These are phyloP conservation scores for Dioscorea cayenensis DNA, from an alignment of 116 monocot genomes.

Conservation along the genomic window DNA sequence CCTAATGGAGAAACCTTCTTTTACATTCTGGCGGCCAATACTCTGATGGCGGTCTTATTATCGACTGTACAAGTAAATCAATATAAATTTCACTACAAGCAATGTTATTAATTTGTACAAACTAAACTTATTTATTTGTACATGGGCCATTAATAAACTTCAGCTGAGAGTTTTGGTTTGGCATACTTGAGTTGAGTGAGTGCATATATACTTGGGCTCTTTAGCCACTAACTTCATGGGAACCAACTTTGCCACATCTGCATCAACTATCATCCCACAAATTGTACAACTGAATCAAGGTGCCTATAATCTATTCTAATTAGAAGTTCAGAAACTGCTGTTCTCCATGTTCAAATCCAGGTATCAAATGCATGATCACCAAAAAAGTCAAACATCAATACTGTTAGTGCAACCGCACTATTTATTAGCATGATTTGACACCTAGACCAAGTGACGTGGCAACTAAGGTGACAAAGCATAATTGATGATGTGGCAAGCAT, in stretches of 20 bases:
- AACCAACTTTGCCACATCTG: conserved; percentile 40
- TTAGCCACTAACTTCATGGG: conserved; percentile 26
- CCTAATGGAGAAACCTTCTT: conserved; percentile 42
- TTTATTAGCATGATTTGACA: no score
- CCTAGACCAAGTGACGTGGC: no score
- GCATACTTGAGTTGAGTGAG: conserved; percentile 22
- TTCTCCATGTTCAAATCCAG: conserved; percentile 32
- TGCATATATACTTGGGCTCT: conserved; percentile 31
- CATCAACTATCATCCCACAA: conserved; percentile 22
- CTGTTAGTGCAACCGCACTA: no score
- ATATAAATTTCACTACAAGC: neutral
- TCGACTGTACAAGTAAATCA: conserved; percentile 25
- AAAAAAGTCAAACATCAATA: conserved; percentile 11
- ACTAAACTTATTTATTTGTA: no score
- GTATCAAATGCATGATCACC: conserved; percentile 13
- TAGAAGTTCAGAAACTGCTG: conserved; percentile 23
- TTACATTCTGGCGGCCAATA: conserved; percentile 17
- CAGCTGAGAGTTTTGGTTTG: conserved; percentile 32
- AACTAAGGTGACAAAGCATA: no score
- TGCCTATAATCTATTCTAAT: conserved; percentile 34
- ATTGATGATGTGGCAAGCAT: no score
- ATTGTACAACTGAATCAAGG: conserved; percentile 10
- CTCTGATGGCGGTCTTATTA: conserved; percentile 21
- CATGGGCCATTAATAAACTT: neutral
- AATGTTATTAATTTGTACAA: no score